Base-by-base conservation (phyloP, 768 basidiomycete genomes). In the Boletus rubescentipes region DNA sequence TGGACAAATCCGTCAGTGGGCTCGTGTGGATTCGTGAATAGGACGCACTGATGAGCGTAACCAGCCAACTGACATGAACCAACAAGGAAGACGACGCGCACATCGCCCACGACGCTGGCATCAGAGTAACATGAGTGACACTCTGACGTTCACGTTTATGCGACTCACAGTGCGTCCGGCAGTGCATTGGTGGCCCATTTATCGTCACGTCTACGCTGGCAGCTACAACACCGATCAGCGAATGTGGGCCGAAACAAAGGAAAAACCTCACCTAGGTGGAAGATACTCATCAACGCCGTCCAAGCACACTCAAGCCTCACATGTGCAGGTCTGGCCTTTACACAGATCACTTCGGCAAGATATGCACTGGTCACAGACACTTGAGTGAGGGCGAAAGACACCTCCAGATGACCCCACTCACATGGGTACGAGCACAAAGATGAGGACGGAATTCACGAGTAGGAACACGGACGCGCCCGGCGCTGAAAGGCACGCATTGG, bases 291-390 rank as follows among this genome's bases (percentile, higher is more conserved):
- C 10, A 79, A 53, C 8, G 69, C 75, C 8, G 81, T 76, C 84
- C 85, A 88, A 16, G 55, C 61, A 58, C 81, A 85, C 63, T 89
- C 87, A 29, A 80, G 65, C 46, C 73, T 62, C 35, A 83, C 74
- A 29, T 70, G 70, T 16, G 79, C 75, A 21, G 74, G 75, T 49
- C 65, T 76, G 4, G 69, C 65, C 36, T 62, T 67, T 9, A 72
- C 66, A 49, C 70, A 58, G 29, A 79, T 62, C 1, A 73, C 42
- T 51, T 77, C 75, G 9, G 72, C 67, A 38, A 77, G 59, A 53
- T 54, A 60, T 15, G 68, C 68, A n/a, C 70, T 70, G 15, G 29
- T 9, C 7, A 23, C n/a, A 40, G 21, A n/a, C 37, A n/a, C 11
- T 26, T 1, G 8, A 47, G 23, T 21, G 14, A 29, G 4, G 11